A percentile compares a stretch with the other conserved stretches of the same genome.
These are phyloP conservation scores for Wickerhamomyces silvicola DNA, from an alignment of 805 yeast species.

Conservation along the genomic window DNA sequence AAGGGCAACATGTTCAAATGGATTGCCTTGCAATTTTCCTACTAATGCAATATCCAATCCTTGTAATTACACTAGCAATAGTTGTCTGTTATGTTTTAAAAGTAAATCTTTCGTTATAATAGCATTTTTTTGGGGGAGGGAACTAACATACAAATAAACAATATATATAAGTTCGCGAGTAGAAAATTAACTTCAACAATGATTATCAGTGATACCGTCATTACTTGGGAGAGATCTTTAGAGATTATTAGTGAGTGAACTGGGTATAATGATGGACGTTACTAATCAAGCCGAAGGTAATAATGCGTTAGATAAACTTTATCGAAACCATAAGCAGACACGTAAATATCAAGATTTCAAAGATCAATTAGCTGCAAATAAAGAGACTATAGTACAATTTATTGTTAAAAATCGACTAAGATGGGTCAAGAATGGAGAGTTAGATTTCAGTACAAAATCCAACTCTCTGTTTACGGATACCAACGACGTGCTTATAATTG, in stretches of 20 bases:
- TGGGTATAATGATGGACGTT: neutral
- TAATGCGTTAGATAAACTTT: constrained; percentile 16
- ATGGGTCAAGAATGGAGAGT: constrained; percentile 37
- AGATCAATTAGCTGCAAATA: constrained; percentile 25
- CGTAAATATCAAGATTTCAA: constrained; percentile 42
- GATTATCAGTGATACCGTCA: constrained; percentile 5
- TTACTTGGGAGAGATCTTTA: constrained; percentile 13
- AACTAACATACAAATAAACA: too few relatives aligned
- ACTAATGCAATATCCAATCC: constrained; percentile 63
- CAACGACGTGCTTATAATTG: constrained; percentile 33
- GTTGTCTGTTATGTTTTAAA: constrained; percentile 27
- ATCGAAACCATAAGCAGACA: constrained; percentile 41
- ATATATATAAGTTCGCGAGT: too few relatives aligned
- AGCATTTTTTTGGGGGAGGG: neutral
- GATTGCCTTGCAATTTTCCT: constrained; percentile 77
- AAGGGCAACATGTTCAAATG: constrained; percentile 49
- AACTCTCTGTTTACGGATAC: constrained; percentile 20
- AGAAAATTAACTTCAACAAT: neutral
- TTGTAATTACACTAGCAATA: constrained; percentile 69
- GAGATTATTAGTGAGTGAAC: constrained; percentile 8
- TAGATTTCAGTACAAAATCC: constrained; percentile 13
- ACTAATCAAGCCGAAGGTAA: constrained; percentile 3
- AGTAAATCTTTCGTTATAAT: constrained; percentile 5
- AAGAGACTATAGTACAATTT: constrained; percentile 40
- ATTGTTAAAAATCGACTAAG: constrained; percentile 39